Evolutionary conservation across 768 basidiomycete genomes (phyloP).

Genomic region (Porpolomopsis calyptriformis): DNA sequence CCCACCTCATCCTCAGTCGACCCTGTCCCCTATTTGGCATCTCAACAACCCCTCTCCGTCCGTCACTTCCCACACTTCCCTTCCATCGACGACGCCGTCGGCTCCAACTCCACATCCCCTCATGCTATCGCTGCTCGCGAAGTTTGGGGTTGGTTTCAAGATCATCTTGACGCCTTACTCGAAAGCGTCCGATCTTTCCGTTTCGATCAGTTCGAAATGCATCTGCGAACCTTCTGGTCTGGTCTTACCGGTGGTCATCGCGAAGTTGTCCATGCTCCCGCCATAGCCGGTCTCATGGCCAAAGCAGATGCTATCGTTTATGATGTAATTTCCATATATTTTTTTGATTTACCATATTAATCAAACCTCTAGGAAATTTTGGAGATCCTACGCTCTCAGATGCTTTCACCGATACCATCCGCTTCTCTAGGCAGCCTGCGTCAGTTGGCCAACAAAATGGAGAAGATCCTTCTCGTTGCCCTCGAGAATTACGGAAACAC

Average conservation of each 20-base stretch:
- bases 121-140: conserved; percentile 74
- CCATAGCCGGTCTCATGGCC: conserved; percentile 79
- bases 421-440: conserved; percentile 60
- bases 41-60: conserved; percentile 51
- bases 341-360: conserved; percentile 11
- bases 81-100: conserved; percentile 76
- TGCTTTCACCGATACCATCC: conserved; percentile 66
- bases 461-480: conserved; percentile 74
- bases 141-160: conserved; percentile 88
- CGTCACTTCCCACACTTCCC: conserved; percentile 75
- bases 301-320: conserved; percentile 85
- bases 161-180: conserved; percentile 75
- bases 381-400: conserved; percentile 73
- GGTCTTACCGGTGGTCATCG: conserved; percentile 61
- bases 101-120: conserved; percentile 59
- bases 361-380: conserved; percentile 58
- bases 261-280: conserved; percentile 84
- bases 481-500: conserved; percentile 78
- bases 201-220: conserved; percentile 85
- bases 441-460: conserved; percentile 83
- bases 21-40: conserved; percentile 36
- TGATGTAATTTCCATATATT: conserved; percentile 44
- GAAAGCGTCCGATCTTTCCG: conserved; percentile 69
- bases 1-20: conserved; percentile 37
- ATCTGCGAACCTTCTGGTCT: conserved; percentile 79